Conservation (phyloP, 2,329 filamentous ascomycete genomes). For the Ceratocystis diversiconidia region DNA sequence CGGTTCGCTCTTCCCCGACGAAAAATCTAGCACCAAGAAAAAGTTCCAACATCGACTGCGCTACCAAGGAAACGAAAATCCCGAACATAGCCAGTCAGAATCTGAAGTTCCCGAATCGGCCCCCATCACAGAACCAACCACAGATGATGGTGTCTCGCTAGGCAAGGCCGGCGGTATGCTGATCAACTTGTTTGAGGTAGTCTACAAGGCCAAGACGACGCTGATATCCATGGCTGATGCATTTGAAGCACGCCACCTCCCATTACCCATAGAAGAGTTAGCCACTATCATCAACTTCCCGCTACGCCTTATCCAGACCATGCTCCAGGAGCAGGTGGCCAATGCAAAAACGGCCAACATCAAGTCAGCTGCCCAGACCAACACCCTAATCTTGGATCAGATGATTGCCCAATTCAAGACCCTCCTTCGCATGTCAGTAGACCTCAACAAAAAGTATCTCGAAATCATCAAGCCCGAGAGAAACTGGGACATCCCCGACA, state of each 20-base stretch:
- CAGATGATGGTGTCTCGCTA: not conserved
- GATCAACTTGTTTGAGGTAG: constrained; percentile 66
- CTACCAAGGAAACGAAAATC: not conserved
- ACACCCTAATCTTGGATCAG: constrained; percentile 86
- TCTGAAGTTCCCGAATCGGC: constrained; percentile 22
- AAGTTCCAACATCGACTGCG: not conserved
- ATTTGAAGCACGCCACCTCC: constrained; percentile 79
- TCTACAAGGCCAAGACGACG: constrained; percentile 84
- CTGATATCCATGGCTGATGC: constrained; percentile 72
- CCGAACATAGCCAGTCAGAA: constrained; percentile 12
- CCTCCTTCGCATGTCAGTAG: constrained; percentile 75
- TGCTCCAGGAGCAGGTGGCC: constrained; percentile 78
- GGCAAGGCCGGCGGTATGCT: constrained; percentile 49
- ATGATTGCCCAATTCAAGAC: constrained; percentile 97
- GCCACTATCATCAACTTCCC: constrained; percentile 95
- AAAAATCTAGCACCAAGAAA: not conserved
- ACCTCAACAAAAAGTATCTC: constrained; percentile 81
- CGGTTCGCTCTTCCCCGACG: constrained; percentile 49
- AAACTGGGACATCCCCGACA: constrained; percentile 90
- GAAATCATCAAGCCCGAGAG: constrained; percentile 72
- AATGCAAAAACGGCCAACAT: constrained; percentile 79
- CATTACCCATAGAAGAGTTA: constrained; percentile 91
- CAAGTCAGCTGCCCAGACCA: constrained; percentile 86
- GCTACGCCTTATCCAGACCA: constrained; percentile 86
- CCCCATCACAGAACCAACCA: not conserved